Conservation (phyloP, 208 protist species). For the Crithidia sp. region DNA sequence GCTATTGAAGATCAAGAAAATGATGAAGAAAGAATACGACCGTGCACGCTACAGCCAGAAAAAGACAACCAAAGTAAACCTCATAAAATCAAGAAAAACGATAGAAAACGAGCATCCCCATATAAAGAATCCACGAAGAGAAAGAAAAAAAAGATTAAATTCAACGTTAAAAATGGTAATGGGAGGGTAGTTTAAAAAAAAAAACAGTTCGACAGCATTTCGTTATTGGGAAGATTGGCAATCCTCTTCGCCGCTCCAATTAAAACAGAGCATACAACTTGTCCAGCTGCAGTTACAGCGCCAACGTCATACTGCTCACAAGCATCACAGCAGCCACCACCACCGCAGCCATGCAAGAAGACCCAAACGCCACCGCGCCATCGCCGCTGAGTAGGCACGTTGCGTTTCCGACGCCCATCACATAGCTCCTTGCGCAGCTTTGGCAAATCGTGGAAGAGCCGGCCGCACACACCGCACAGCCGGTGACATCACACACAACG, state of each 20-base stretch:
- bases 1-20: not conserved
- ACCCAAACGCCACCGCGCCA: not conserved
- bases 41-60: too few relatives aligned
- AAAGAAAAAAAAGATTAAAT: not conserved
- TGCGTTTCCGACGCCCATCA: not conserved
- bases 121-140: not conserved
- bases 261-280: too few relatives aligned
- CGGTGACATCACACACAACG: not conserved
- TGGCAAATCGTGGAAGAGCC: not conserved
- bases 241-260: too few relatives aligned
- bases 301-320: not conserved
- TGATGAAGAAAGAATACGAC: not conserved
- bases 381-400: not conserved
- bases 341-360: not conserved
- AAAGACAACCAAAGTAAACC: too few relatives aligned
- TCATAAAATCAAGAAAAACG: not conserved
- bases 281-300: not conserved
- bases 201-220: not conserved
- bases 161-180: not conserved
- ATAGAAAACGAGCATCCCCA: not conserved
- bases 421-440: not conserved
- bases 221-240: too few relatives aligned
- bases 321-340: not conserved
- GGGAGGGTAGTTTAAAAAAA: not conserved
- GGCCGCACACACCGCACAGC: not conserved